Base-by-base conservation (phyloP, 2,329 filamentous ascomycete genomes). In the Exophiala sideris region DNA sequence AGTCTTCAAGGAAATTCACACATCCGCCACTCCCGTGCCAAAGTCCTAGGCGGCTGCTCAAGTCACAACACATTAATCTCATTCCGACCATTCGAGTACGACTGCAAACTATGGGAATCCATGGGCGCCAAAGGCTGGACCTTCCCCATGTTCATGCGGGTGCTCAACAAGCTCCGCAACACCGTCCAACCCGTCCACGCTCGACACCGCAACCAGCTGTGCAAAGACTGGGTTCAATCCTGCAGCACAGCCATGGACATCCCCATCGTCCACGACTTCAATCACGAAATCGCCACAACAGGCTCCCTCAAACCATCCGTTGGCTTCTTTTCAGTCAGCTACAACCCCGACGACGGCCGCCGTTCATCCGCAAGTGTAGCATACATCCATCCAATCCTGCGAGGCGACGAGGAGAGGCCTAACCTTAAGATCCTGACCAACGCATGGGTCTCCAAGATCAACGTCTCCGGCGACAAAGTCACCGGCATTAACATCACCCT, bases 51-150 rank as follows among this genome's bases (percentile, higher is more conserved):
- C 63, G 91, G 91, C 62, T 96, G 91, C 79, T 95, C 90, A 41
- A 92, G 88, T 56, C 91, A 95, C 80, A 96, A 96, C 75, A 95
- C 91, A 16, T 79, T 95, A 65, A 95, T 96, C 71, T 94, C 88
- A 14, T 95, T 95, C 82, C 84, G 90, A 21, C 89, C 91, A 6
- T 95, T 95, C 68, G 84, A 91, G 71, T 91, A 95, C 71, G 91
- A 96, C 72, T 83, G 88, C 75, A 81, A 89, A 67, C 81, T 88
- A 64, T 96, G 91, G 91, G 86, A 91, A 66, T 82, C 81, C 32
- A 78, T 89, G 67, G 91, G 91, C 57, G 91, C 87, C 75, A 83
- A 82, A 68, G 90, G 90, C 65, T 96, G 91, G 91, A 84, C 82
- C 66, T 95, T 95, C 74, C 84, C 89, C 68, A 89, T 83, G 57